Conservation (phyloP, 371 early-diverging fungal genomes). For the Mortierella sp. region DNA sequence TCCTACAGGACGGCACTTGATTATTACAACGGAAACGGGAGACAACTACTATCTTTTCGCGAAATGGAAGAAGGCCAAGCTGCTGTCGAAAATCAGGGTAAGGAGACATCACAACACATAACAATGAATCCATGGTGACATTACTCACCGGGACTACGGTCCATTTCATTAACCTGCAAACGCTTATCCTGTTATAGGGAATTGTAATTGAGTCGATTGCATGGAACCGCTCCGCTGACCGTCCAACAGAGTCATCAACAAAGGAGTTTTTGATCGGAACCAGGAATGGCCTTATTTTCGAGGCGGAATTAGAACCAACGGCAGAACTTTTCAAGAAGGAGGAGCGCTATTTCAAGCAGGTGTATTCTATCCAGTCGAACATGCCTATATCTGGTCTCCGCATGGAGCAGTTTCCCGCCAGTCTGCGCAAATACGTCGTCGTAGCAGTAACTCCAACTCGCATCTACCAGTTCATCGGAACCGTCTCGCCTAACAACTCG, state of each 20-base stretch:
- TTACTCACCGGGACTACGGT: neutral
- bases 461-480: constrained; percentile 90
- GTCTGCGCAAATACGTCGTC: constrained; percentile 79
- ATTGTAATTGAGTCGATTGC: constrained; percentile 87
- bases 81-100: constrained; percentile 76
- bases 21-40: constrained; percentile 88
- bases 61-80: constrained; percentile 82
- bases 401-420: constrained; percentile 83
- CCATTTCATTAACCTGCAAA: neutral
- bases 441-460: constrained; percentile 84
- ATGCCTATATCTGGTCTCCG: constrained; percentile 86
- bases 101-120: neutral
- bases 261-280: constrained; percentile 89
- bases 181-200: constrained; percentile 62
- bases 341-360: constrained; percentile 82
- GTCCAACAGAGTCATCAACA: constrained; percentile 70
- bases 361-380: constrained; percentile 71
- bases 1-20: constrained; percentile 89
- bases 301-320: constrained; percentile 86
- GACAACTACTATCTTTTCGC: constrained; percentile 89
- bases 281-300: constrained; percentile 85
- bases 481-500: constrained; percentile 59
- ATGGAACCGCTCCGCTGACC: constrained; percentile 83
- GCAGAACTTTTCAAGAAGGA: constrained; percentile 88
- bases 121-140: neutral